phyloP scores from a whole-genome alignment of 257 asterid species.

The Leptodermis oblonga region DNA sequence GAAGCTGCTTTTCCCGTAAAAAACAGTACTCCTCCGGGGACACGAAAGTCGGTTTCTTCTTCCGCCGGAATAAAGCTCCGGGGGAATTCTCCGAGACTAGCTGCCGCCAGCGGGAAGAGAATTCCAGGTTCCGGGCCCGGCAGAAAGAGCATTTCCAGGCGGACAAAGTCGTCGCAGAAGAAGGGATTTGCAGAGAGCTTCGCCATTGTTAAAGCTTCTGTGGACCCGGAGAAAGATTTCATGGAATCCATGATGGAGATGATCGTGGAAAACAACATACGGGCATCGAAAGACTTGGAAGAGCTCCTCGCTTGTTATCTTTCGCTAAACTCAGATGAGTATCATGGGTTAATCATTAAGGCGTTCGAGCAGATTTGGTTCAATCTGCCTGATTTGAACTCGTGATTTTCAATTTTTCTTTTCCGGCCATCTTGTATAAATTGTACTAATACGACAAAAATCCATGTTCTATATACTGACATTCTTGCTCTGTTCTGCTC shows the following conservation, averaged over 20 bases:
- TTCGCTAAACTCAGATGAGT: conserved; percentile 63
- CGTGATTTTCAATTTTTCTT: neutral
- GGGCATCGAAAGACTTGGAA: conserved; percentile 64
- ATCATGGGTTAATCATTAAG: conserved; percentile 65
- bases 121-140: conserved; percentile 18
- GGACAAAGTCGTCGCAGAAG: conserved; percentile 14
- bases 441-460: conserved; percentile 12
- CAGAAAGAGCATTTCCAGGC: conserved; percentile 34
- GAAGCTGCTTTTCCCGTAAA: conserved; percentile 6
- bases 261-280: conserved; percentile 75
- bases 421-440: conserved; percentile 5
- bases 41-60: conserved; percentile 48
- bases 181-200: conserved; percentile 48
- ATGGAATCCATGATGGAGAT: conserved; percentile 89
- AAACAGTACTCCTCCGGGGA: conserved; percentile 11
- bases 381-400: conserved; percentile 35
- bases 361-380: conserved; percentile 92
- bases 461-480: neutral
- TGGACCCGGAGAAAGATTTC: conserved; percentile 82
- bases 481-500: neutral
- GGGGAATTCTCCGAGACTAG: conserved; percentile 37
- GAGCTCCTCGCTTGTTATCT: conserved; percentile 88
- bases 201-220: conserved; percentile 81
- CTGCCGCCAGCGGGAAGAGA: conserved; percentile 28
- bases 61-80: conserved; percentile 55